These are phyloP conservation scores for Eragrostis curvula DNA, from an alignment of 176 grass and related monocot genomes.

Conservation along the genomic window DNA sequence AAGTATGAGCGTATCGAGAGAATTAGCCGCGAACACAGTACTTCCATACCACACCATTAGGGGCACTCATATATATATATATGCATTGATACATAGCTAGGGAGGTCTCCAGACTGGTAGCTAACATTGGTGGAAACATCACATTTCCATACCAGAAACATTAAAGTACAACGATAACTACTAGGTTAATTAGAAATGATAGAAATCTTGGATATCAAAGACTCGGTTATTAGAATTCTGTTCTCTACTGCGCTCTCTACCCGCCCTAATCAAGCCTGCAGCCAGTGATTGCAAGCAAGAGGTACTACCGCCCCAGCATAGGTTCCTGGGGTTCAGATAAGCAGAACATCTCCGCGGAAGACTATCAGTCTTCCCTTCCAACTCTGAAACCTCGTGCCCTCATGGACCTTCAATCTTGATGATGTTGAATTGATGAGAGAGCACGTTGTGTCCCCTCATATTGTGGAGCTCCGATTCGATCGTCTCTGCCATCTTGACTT, in stretches of 20 bases:
- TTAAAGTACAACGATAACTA: slow-evolving; percentile 11
- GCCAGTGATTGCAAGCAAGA: slow-evolving; percentile 46
- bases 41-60: slow-evolving; percentile 5
- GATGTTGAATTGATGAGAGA: slow-evolving; percentile 45
- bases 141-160: slow-evolving; percentile 19
- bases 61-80: slow-evolving; percentile 28
- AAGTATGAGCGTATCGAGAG: not conserved
- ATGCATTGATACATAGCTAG: slow-evolving; percentile 21
- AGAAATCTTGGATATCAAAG: not conserved
- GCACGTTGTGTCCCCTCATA: slow-evolving; percentile 31
- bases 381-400: not conserved
- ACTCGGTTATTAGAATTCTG: slow-evolving; percentile 25
- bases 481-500: slow-evolving; percentile 61
- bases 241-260: slow-evolving; percentile 29
- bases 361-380: not conserved
- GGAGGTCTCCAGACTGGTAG: not conserved
- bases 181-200: slow-evolving; percentile 30
- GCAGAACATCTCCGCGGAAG: not conserved
- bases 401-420: slow-evolving; percentile 68
- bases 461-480: slow-evolving; percentile 71
- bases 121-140: slow-evolving; percentile 11
- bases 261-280: slow-evolving; percentile 43
- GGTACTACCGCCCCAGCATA: not conserved
- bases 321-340: slow-evolving; percentile 13
- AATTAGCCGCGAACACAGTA: not conserved